These are phyloP conservation scores for Russula dissimulans DNA, from an alignment of 768 basidiomycete genomes.

Conservation along the genomic window DNA sequence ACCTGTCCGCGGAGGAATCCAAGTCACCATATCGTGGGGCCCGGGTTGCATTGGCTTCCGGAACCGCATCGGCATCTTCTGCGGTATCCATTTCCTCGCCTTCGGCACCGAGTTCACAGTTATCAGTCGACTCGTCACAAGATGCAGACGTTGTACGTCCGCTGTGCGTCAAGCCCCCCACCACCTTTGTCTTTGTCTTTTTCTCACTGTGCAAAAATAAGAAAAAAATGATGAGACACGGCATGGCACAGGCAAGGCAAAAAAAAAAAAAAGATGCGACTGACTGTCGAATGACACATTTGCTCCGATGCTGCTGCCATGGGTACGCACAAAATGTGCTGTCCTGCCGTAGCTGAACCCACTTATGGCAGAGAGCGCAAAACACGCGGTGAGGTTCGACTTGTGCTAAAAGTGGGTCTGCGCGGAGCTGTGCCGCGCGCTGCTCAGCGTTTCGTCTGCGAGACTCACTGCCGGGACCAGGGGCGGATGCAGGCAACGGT, in stretches of 20 bases:
- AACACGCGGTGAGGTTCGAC: slow-evolving; percentile 64
- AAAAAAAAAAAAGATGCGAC: slow-evolving; percentile 24
- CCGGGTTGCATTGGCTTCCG: slow-evolving; percentile 2
- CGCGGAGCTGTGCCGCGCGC: slow-evolving; percentile 59
- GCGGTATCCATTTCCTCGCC: slow-evolving; percentile 11
- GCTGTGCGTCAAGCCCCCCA: slow-evolving; percentile 10
- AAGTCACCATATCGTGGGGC: slow-evolving; percentile 42
- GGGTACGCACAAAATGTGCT: slow-evolving; percentile 74
- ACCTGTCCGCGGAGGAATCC: slow-evolving; percentile 53
- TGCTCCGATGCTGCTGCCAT: slow-evolving; percentile 69
- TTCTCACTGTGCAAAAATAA: slow-evolving; percentile 19
- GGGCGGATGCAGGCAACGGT: not conserved
- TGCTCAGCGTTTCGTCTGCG: slow-evolving; percentile 72
- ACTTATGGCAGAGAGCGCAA: slow-evolving; percentile 67
- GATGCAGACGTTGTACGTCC: slow-evolving; percentile 1
- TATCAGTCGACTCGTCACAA: slow-evolving; percentile 15
- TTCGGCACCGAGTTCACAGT: slow-evolving; percentile 24
- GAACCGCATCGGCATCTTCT: slow-evolving; percentile 14
- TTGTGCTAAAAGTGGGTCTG: slow-evolving; percentile 53
- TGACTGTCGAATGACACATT: slow-evolving; percentile 65
- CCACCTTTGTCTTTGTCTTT: slow-evolving; percentile 17
- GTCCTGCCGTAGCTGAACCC: slow-evolving; percentile 77
- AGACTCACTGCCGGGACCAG: slow-evolving; percentile 38
- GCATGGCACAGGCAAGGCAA: not conserved
- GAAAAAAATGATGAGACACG: not conserved